Percentiles rank a stretch among this genome's conserved stretches.
These are phyloP conservation scores for Fraxinus albicans DNA, from an alignment of 305 asterid species.

Conservation along the genomic window DNA sequence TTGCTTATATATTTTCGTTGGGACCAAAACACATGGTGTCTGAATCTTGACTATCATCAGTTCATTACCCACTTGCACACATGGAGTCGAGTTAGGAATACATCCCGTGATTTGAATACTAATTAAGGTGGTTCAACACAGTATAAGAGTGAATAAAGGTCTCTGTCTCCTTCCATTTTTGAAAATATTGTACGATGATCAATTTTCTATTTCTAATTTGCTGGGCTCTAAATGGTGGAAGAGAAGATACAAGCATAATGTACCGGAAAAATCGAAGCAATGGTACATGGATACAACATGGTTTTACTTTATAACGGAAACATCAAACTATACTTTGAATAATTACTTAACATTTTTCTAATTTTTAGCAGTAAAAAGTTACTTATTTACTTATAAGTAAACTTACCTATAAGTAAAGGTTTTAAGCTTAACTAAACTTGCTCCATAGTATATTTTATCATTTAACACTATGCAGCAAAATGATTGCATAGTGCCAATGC, in stretches of 20 bases:
- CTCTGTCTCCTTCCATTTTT: not conserved
- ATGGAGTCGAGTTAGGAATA: not conserved
- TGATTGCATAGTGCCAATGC: slow-evolving; percentile 75
- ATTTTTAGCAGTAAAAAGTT: not conserved
- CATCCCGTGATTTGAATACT: not conserved
- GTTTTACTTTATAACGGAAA: not conserved
- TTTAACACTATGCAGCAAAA: slow-evolving; percentile 46
- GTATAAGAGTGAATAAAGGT: not conserved
- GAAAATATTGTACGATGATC: not conserved
- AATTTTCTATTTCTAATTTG: not conserved
- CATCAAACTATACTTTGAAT: not conserved
- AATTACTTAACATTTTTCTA: not conserved
- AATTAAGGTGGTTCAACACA: not conserved
- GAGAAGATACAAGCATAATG: not conserved
- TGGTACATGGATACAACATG: not conserved
- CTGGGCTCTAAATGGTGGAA: not conserved
- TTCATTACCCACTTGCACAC: not conserved
- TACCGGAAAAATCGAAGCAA: not conserved
- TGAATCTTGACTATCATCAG: not conserved
- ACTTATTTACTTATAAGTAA: not conserved
- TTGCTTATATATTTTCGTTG: not conserved
- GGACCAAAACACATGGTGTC: not conserved
- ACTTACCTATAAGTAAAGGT: not conserved
- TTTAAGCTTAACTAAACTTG: not conserved
- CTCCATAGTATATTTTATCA: not conserved